phyloP scores from a whole-genome alignment of 148 eudicot species.

The Gaultheria prostrata region DNA sequence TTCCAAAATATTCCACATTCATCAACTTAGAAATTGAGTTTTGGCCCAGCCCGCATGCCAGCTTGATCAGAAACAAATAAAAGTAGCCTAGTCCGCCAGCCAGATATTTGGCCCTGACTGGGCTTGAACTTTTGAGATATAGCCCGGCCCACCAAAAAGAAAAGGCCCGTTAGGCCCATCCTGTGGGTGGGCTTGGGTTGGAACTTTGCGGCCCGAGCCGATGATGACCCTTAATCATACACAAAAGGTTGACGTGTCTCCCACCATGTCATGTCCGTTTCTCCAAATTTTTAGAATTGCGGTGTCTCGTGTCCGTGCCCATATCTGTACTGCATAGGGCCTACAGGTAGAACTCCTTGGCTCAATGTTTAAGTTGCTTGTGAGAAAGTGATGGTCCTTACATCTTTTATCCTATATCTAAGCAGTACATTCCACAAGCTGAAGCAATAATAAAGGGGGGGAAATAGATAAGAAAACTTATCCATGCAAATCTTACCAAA shows the following conservation, averaged over 20 bases:
- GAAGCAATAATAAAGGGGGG: not conserved
- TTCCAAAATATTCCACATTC: too few relatives aligned
- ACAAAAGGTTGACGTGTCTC: not conserved
- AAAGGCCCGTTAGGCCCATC: too few relatives aligned
- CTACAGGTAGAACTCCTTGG: not conserved
- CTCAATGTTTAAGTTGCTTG: not conserved
- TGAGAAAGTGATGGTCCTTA: not conserved
- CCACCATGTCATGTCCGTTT: not conserved
- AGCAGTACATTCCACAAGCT: not conserved
- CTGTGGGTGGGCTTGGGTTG: too few relatives aligned
- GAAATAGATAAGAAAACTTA: slow-evolving; percentile 3
- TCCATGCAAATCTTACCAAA: slow-evolving; percentile 51
- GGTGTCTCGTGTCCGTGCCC: not conserved
- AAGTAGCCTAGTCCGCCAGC: too few relatives aligned
- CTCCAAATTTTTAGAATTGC: not conserved
- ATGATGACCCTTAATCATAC: too few relatives aligned
- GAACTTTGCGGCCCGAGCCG: too few relatives aligned
- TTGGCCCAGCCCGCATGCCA: too few relatives aligned
- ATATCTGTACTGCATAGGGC: not conserved
- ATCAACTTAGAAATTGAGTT: too few relatives aligned
- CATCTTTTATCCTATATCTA: not conserved
- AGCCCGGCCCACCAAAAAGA: too few relatives aligned
- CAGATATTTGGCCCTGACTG: too few relatives aligned
- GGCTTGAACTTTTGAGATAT: too few relatives aligned
- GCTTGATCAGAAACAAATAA: too few relatives aligned